phyloP scores from a whole-genome alignment of 2,329 filamentous ascomycete species.

The Fusarium sarcochroum region DNA sequence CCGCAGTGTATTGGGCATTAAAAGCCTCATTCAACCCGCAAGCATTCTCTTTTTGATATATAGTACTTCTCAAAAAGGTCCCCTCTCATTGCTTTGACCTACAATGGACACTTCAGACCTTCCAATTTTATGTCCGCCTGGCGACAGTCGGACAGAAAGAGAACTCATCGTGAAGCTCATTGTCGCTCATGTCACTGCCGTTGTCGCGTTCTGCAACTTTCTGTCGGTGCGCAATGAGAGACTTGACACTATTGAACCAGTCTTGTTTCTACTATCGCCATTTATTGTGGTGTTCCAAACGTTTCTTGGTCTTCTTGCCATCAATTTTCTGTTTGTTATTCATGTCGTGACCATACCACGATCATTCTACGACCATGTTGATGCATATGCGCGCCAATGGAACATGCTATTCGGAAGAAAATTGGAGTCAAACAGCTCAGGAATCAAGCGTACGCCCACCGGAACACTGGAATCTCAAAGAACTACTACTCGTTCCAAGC shows the following conservation, averaged over 20 bases:
- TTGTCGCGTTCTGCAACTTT: slow-evolving; percentile 24
- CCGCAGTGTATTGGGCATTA: not conserved
- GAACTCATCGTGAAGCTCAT: slow-evolving; percentile 31
- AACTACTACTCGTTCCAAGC: not conserved
- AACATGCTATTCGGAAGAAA: slow-evolving; percentile 13
- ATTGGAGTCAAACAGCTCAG: fast-evolving
- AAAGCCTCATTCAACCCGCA: no score
- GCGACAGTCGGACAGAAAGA: not conserved
- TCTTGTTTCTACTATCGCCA: slow-evolving; percentile 16
- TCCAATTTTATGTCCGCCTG: not conserved
- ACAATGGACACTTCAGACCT: not conserved
- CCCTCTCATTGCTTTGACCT: no score
- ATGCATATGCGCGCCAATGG: slow-evolving; percentile 5
- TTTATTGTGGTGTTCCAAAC: slow-evolving; percentile 11
- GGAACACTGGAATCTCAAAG: not conserved
- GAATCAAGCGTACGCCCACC: fast-evolving
- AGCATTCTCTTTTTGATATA: no score
- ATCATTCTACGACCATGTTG: not conserved
- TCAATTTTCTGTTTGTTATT: not conserved
- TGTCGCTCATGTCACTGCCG: slow-evolving; percentile 20
- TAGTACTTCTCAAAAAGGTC: not conserved
- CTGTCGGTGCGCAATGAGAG: slow-evolving; percentile 21
- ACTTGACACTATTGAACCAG: slow-evolving; percentile 24
- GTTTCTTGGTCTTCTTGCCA: not conserved
- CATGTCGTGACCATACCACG: not conserved